Evolutionary conservation across 176 grass and related monocot species (phyloP), one percentile per base, ranked within the genome.

Genomic region (Puccinellia tenuiflora): DNA sequence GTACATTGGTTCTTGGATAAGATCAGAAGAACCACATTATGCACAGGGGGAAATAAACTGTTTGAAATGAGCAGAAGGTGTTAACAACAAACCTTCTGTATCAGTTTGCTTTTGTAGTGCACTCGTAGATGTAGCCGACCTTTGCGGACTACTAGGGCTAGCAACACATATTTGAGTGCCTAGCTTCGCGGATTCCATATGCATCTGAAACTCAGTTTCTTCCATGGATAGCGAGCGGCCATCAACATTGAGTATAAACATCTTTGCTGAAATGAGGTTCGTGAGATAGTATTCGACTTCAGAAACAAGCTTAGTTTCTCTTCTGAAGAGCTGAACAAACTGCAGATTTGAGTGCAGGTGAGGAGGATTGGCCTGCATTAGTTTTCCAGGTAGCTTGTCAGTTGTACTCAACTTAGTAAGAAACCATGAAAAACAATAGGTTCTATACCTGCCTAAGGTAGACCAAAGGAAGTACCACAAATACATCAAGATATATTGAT

Each of bases 211-310:
- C 60, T 94, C 90, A 48, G 35, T 92, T 87, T 91, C 90, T 9
- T 94, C 92, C 84, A 97, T 94, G 12, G 92, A 92, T 38, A 97
- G 70, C 2, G 90, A 97, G 7, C 24, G 40, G 21, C 81, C 84
- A 89, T 90, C 88, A 40, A 88, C 88, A 91, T 91, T 94, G 52
- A 86, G 25, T 88, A 97, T 93, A 73, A 97, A 93, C 88, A 90
- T 94, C 89, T 97, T 89, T 85, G 86, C 79, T 53, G 92, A 98
- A 73, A 98, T 84, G 57, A 98, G 88, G 65, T 98, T 98, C 1
- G 92, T 94, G 52, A 98, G 85, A 82, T 94, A 98, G 61, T 98
- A 98, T 83, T 98, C 95, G 0, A 94, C 86, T 85, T 98, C 95
- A n/a, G 95, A 98, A 59, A 98, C 81, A 75, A 98, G 90, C 87